phyloP scores from a whole-genome alignment of 306 rosid genomes.

The Cyclanthera cordifolia region DNA sequence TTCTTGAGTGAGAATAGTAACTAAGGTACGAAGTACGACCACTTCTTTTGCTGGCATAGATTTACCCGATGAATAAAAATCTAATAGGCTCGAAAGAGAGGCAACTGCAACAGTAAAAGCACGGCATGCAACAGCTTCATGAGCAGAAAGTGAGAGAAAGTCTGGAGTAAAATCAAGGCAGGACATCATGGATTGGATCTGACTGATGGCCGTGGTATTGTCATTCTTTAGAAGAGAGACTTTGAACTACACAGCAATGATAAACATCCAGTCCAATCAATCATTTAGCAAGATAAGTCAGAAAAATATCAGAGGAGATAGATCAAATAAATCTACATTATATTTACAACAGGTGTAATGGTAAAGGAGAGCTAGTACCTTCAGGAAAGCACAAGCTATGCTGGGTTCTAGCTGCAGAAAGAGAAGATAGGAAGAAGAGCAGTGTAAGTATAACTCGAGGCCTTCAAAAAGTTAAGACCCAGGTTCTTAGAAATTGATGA shows the following conservation, averaged over 20 bases:
- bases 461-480: background rate
- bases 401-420: constrained; percentile 83
- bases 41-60: constrained; percentile 70
- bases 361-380: constrained; percentile 35
- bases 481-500: background rate
- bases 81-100: constrained; percentile 56
- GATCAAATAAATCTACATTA: background rate
- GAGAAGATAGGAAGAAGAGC: constrained; percentile 18
- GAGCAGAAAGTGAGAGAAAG: constrained; percentile 84
- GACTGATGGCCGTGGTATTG: constrained; percentile 45
- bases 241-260: constrained; percentile 53
- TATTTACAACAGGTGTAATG: background rate
- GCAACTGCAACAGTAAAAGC: constrained; percentile 71
- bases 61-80: constrained; percentile 52
- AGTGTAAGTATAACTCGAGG: constrained; percentile 5
- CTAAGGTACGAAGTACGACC: constrained; percentile 68
- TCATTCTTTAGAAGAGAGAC: constrained; percentile 73
- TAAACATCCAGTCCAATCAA: constrained; percentile 14
- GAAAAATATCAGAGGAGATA: background rate
- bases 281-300: background rate
- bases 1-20: constrained; percentile 61
- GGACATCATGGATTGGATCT: constrained; percentile 70
- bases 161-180: constrained; percentile 82
- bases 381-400: constrained; percentile 70
- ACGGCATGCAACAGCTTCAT: constrained; percentile 91